Evolutionary conservation across 1,139 yeast genomes (phyloP).

Genomic region (Hansenula sp.): DNA sequence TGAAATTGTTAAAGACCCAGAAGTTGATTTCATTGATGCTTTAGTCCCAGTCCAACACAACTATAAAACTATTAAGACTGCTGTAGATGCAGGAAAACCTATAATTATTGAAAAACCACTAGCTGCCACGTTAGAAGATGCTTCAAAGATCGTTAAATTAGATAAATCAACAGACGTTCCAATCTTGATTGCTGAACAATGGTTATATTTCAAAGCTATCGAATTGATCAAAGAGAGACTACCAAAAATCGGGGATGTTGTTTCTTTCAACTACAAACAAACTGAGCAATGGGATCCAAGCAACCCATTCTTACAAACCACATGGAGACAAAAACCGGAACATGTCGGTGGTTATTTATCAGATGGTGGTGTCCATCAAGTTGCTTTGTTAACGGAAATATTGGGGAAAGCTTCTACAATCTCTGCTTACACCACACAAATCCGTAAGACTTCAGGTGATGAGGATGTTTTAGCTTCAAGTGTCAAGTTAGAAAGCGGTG

Average conservation of each 20-base stretch:
- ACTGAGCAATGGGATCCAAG: conserved; percentile 69
- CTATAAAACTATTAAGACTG: conserved; percentile 53
- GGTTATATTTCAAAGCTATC: conserved; percentile 64
- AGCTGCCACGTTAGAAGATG: conserved; percentile 76
- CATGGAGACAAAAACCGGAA: conserved; percentile 83
- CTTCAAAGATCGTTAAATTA: conserved; percentile 65
- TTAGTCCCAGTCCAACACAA: conserved; percentile 79
- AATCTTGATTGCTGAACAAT: conserved; percentile 73
- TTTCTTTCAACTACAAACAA: conserved; percentile 69
- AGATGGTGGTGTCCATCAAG: conserved; percentile 92
- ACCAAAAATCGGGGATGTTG: conserved; percentile 66
- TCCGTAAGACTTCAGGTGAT: conserved; percentile 67
- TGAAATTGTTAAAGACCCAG: conserved; percentile 55
- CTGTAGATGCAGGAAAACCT: conserved; percentile 66
- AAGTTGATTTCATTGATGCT: conserved; percentile 73
- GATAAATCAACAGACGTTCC: conserved; percentile 56
- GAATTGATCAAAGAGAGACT: conserved; percentile 47
- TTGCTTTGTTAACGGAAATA: conserved; percentile 74
- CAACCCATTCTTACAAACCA: conserved; percentile 61
- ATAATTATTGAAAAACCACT: conserved; percentile 81
- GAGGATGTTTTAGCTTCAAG: conserved; percentile 74
- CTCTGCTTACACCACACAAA: conserved; percentile 67
- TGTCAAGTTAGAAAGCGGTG: conserved; percentile 51
- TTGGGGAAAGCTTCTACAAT: conserved; percentile 67
- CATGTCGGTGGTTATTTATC: conserved; percentile 85